phyloP scores from a whole-genome alignment of 2,329 filamentous ascomycete genomes.

The Talaromyces sp. region DNA sequence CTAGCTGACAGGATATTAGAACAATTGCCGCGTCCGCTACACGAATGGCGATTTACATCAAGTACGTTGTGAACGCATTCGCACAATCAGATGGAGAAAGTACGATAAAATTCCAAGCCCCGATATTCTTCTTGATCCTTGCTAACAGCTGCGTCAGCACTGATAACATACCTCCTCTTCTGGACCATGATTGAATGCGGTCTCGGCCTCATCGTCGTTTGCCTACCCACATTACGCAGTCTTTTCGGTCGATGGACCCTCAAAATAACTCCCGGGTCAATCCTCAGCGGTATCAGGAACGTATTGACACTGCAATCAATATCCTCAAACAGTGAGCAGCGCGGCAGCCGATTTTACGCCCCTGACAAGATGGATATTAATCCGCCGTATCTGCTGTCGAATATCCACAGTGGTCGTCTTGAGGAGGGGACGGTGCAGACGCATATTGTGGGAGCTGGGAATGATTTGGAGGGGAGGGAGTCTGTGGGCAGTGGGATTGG shows the following conservation, averaged over 20 bases:
- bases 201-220: neutral
- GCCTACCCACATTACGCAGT: neutral
- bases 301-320: neutral
- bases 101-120: neutral
- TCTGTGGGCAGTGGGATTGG: neutral
- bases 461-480: neutral
- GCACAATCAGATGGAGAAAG: neutral
- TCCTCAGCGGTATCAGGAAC: neutral
- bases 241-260: neutral
- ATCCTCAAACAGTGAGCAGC: neutral
- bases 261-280: neutral
- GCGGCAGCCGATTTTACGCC: neutral
- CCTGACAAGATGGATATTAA: neutral
- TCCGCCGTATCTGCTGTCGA: neutral
- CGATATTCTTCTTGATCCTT: neutral
- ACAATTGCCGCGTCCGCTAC: neutral
- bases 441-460: neutral
- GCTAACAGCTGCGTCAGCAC: neutral
- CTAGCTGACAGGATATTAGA: neutral
- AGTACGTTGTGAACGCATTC: neutral
- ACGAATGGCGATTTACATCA: neutral
- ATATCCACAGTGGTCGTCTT: neutral
- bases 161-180: neutral
- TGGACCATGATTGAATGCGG: neutral
- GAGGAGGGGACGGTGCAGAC: neutral